Percentiles rank a stretch among this genome's conserved stretches.
These are phyloP conservation scores for Fusarium sp. DNA, from an alignment of 2,329 filamentous ascomycete genomes.

Conservation along the genomic window DNA sequence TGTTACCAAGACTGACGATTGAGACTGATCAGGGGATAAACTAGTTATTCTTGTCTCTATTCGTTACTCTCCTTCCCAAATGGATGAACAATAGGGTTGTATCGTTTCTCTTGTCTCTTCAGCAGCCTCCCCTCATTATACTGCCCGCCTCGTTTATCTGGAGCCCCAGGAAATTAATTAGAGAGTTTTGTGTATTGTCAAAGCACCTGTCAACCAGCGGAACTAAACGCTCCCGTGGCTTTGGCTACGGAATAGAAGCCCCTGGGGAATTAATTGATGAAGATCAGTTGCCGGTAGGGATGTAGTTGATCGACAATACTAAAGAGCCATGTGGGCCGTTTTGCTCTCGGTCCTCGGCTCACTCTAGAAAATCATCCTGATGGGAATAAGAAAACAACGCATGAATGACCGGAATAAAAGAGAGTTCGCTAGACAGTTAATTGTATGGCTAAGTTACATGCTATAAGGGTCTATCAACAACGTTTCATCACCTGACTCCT, in stretches of 20 bases:
- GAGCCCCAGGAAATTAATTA: not conserved
- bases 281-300: conserved; percentile 6
- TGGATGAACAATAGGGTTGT: not conserved
- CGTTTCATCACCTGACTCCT: not conserved
- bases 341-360: not conserved
- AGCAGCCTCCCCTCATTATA: not conserved
- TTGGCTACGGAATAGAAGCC: not conserved
- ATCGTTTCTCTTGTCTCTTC: not conserved
- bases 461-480: not conserved
- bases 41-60: not conserved
- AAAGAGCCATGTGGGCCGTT: not conserved
- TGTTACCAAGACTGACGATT: not conserved
- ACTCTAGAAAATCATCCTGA: not conserved
- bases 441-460: not conserved
- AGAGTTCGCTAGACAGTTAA: not conserved
- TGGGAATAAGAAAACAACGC: not conserved
- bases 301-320: not conserved
- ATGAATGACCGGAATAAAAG: not conserved
- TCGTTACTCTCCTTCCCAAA: not conserved
- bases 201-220: not conserved
- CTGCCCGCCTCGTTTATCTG: conserved; percentile 1
- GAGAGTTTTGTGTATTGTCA: not conserved
- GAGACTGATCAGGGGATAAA: not conserved
- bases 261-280: not conserved
- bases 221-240: not conserved